phyloP scores from a whole-genome alignment of 352 stramenopile species.

The Pythium plurisporium region DNA sequence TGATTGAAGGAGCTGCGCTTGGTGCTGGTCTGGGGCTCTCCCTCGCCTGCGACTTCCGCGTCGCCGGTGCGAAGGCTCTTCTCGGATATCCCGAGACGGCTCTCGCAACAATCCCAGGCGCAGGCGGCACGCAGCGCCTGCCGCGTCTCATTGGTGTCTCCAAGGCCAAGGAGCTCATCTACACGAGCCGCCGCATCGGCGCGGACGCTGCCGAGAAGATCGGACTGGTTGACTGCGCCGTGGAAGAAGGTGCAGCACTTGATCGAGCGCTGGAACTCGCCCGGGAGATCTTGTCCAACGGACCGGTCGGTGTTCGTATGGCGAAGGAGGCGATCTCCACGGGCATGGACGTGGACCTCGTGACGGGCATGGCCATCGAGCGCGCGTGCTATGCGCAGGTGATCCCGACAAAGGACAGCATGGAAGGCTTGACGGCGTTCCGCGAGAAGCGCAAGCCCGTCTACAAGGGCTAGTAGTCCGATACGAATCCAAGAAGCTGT shows the following conservation, averaged over 20 bases:
- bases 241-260: conserved; percentile 58
- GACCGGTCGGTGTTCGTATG: conserved; percentile 89
- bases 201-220: conserved; percentile 73
- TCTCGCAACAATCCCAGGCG: conserved; percentile 91
- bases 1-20: conserved; percentile 88
- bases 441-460: conserved; percentile 89
- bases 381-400: conserved; percentile 89
- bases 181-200: conserved; percentile 83
- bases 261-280: conserved; percentile 80
- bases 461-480: conserved; percentile 89
- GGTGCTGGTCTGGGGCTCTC: conserved; percentile 91
- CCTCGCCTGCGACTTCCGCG: conserved; percentile 89
- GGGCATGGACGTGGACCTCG: conserved; percentile 81
- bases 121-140: conserved; percentile 90
- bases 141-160: conserved; percentile 89
- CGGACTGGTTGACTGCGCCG: conserved; percentile 87
- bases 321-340: conserved; percentile 88
- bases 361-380: conserved; percentile 89
- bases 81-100: conserved; percentile 91
- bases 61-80: conserved; percentile 82
- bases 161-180: conserved; percentile 94
- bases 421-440: conserved; percentile 91
- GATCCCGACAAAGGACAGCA: conserved; percentile 88
- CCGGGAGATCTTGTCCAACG: conserved; percentile 88
- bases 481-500: too few species aligned